Percentiles rank a stretch among this genome's conserved stretches.
These are phyloP conservation scores for Mycena indigotica DNA, from an alignment of 768 basidiomycete species.

Conservation along the genomic window DNA sequence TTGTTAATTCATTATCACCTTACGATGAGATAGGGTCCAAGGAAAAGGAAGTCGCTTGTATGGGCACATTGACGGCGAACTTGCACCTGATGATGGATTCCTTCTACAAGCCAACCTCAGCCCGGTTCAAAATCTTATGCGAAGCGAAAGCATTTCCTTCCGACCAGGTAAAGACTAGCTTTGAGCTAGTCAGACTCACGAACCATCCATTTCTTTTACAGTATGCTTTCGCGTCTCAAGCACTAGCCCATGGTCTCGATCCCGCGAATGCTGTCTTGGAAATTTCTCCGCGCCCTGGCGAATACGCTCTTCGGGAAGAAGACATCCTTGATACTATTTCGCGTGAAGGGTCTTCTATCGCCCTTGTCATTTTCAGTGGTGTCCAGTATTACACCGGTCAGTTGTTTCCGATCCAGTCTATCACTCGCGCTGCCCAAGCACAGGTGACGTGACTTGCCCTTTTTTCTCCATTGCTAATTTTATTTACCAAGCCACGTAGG, in stretches of 20 bases:
- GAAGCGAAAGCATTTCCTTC: conserved; percentile 95
- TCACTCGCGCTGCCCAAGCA: conserved; percentile 83
- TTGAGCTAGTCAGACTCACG: conserved; percentile 9
- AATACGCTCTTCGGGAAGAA: conserved; percentile 82
- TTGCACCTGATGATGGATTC: conserved; percentile 92
- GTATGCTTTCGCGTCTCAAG: conserved; percentile 98
- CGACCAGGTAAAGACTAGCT: conserved; percentile 71
- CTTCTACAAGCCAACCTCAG: conserved; percentile 87
- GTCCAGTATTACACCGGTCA: conserved; percentile 99
- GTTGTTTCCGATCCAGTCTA: conserved; percentile 82
- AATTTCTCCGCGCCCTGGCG: conserved; percentile 77
- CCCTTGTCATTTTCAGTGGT: conserved; percentile 90
- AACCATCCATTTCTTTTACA: conserved; percentile 34
- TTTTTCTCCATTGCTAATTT: conserved; percentile 24
- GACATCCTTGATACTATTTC: conserved; percentile 82
- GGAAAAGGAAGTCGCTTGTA: conserved; percentile 90
- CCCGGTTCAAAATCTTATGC: conserved; percentile 91
- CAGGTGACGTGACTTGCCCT: conserved; percentile 53
- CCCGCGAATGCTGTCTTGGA: conserved; percentile 75
- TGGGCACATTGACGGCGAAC: conserved; percentile 94
- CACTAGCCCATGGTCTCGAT: conserved; percentile 72
- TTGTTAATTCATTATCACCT: conserved; percentile 21
- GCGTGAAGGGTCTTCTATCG: conserved; percentile 73
- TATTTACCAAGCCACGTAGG: conserved; percentile 51
- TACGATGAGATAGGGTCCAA: conserved; percentile 64